Conservation (phyloP, 2,329 filamentous ascomycete species). For the Xylaria digitata region DNA sequence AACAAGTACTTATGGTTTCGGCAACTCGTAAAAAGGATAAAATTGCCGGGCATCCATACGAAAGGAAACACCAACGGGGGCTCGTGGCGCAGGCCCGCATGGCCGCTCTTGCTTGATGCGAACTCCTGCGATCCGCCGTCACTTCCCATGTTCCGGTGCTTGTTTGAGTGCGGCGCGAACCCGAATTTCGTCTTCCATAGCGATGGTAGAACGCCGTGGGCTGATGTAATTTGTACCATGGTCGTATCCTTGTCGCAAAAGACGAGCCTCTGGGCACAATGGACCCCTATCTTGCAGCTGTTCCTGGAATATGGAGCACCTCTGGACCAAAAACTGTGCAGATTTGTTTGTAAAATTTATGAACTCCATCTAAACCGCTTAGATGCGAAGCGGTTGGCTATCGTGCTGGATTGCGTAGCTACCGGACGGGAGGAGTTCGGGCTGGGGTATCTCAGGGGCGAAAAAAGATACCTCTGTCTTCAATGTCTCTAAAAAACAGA, state of each 20-base stretch:
- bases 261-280: not conserved
- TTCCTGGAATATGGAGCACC: not conserved
- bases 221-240: not conserved
- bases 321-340: too few species aligned
- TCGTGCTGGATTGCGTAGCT: not conserved
- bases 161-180: not conserved
- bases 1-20: not conserved
- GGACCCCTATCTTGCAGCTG: not conserved
- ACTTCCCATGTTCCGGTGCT: not conserved
- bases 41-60: not conserved
- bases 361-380: too few species aligned
- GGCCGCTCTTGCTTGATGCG: not conserved
- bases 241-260: not conserved
- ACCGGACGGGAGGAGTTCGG: not conserved
- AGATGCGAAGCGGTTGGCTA: not conserved
- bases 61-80: not conserved
- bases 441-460: not conserved
- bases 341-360: not conserved
- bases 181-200: not conserved
- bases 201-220: not conserved
- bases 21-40: not conserved
- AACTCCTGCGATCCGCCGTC: not conserved
- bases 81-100: not conserved
- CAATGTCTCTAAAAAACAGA: not conserved
- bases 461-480: not conserved